Evolutionary conservation across 2,329 filamentous ascomycete species (phyloP).

Genomic region (Alternaria brassicicola): DNA sequence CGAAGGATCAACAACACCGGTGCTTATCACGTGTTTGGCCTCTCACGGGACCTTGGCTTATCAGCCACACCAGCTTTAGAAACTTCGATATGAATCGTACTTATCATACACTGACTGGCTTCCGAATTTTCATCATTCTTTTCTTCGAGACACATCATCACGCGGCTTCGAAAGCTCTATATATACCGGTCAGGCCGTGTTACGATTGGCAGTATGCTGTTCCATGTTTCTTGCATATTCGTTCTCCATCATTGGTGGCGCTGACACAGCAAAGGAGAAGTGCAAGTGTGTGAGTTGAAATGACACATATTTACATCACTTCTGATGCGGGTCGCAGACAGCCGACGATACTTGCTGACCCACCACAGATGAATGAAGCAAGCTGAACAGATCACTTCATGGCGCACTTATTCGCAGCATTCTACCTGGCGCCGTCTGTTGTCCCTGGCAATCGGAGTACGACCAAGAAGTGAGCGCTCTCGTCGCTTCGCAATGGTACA

Average conservation of each 20-base stretch:
- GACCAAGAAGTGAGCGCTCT: slow-evolving; percentile 25
- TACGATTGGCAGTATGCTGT: not conserved
- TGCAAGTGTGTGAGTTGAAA: slow-evolving; percentile 32
- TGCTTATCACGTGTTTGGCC: not conserved
- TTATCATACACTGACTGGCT: not conserved
- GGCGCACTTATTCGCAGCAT: slow-evolving; percentile 27
- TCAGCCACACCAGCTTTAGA: not conserved
- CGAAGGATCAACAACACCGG: not conserved
- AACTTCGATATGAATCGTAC: not conserved
- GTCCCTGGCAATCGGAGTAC: slow-evolving; percentile 28
- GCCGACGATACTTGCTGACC: slow-evolving; percentile 33
- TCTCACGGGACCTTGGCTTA: not conserved
- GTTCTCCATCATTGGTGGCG: not conserved
- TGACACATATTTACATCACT: too few species aligned
- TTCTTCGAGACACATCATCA: too few species aligned
- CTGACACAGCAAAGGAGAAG: not conserved
- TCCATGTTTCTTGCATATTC: not conserved
- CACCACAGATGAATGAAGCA: slow-evolving; percentile 21
- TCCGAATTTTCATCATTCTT: not conserved
- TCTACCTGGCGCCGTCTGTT: slow-evolving; percentile 40
- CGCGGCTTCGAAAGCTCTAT: too few species aligned
- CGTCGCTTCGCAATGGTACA: slow-evolving; percentile 34
- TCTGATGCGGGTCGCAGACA: slow-evolving; percentile 5
- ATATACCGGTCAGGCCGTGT: too few species aligned
- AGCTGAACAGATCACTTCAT: slow-evolving; percentile 28